Conservation (phyloP, 2,329 filamentous ascomycete genomes). For the Delphinella strobiligena region DNA sequence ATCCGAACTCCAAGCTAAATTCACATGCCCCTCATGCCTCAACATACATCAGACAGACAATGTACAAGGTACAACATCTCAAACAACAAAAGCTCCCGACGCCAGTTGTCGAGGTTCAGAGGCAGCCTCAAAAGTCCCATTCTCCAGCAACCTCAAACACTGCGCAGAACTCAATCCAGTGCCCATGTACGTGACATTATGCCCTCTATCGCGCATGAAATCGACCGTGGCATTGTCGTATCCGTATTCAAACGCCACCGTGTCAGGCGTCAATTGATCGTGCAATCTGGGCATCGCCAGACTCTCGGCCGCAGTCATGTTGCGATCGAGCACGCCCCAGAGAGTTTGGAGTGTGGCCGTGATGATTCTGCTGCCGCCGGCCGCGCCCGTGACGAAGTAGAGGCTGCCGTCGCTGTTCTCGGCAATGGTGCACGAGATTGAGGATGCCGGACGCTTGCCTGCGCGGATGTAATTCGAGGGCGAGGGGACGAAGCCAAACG, state of each 20-base stretch:
- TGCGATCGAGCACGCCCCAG: constrained; percentile 59
- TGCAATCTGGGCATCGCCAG: constrained; percentile 59
- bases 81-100: constrained; percentile 52
- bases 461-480: constrained; percentile 71
- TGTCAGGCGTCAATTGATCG: constrained; percentile 69
- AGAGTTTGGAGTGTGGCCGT: constrained; percentile 64
- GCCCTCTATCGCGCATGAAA: constrained; percentile 51
- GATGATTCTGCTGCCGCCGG: constrained; percentile 74
- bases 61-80: not conserved
- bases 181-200: constrained; percentile 59
- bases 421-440: constrained; percentile 68
- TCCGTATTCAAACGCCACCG: constrained; percentile 52
- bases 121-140: constrained; percentile 66
- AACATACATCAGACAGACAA: too few species aligned
- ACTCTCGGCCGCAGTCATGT: constrained; percentile 48
- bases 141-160: constrained; percentile 46
- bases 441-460: constrained; percentile 71
- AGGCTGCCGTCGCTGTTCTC: constrained; percentile 54
- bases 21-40: too few species aligned
- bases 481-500: constrained; percentile 74
- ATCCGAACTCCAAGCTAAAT: too few species aligned
- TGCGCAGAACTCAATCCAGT: constrained; percentile 59
- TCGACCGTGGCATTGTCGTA: constrained; percentile 55
- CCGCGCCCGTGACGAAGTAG: constrained; percentile 59
- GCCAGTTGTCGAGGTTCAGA: constrained; percentile 63